Conservation (phyloP, 1,139 yeast genomes). For the Candida freyschussii region DNA sequence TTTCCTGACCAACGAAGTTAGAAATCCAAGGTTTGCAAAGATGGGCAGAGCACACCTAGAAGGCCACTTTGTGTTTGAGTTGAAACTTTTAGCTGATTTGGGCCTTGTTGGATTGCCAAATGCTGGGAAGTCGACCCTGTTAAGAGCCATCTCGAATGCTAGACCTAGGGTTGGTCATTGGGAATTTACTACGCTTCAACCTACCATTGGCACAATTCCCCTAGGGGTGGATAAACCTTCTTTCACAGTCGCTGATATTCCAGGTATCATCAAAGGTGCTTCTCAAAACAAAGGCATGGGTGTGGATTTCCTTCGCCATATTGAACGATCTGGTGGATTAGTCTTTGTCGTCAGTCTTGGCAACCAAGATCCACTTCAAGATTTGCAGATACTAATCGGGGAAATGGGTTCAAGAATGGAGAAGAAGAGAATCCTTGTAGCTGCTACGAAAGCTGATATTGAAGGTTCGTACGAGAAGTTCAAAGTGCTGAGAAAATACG, state of each 20-base stretch:
- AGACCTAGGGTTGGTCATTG: conserved; percentile 92
- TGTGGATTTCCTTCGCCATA: conserved; percentile 81
- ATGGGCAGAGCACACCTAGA: conserved; percentile 68
- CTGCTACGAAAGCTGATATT: conserved; percentile 90
- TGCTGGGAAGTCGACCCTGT: conserved; percentile 89
- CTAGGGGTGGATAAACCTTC: conserved; percentile 62
- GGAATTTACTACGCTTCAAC: conserved; percentile 93
- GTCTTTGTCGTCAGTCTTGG: conserved; percentile 85
- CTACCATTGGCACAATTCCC: conserved; percentile 83
- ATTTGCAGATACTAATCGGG: conserved; percentile 51
- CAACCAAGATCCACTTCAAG: conserved; percentile 52
- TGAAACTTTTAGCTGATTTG: conserved; percentile 83
- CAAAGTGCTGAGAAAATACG: conserved; percentile 37
- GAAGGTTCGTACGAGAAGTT: conserved; percentile 46
- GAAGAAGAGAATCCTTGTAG: conserved; percentile 61
- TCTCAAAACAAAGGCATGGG: conserved; percentile 87
- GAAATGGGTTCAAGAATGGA: conserved; percentile 71
- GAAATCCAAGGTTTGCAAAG: conserved; percentile 88
- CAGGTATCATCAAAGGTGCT: conserved; percentile 91
- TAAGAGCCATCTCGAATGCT: conserved; percentile 87
- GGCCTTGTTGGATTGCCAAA: conserved; percentile 95
- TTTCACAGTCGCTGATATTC: conserved; percentile 95
- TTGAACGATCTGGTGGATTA: conserved; percentile 85
- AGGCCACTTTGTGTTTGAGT: conserved; percentile 68
- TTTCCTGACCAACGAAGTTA: conserved; percentile 72